These are phyloP conservation scores for Prunella vulgaris DNA, from an alignment of 257 asterid species.

Conservation along the genomic window DNA sequence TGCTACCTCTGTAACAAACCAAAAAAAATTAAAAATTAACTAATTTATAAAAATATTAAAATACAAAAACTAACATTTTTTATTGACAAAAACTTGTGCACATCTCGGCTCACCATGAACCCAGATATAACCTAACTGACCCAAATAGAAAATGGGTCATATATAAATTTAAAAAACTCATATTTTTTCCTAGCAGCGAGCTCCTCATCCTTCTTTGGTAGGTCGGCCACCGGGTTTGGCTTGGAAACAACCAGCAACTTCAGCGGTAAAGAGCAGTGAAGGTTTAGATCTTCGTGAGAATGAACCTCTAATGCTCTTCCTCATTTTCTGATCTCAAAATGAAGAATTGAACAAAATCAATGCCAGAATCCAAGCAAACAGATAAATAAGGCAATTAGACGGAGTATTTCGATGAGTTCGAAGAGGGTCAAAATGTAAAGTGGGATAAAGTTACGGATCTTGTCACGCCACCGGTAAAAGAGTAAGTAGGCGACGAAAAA, in stretches of 20 bases:
- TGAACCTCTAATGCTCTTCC: conserved; percentile 40
- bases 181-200: conserved; percentile 49
- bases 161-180: no score
- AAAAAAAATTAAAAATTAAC: no score
- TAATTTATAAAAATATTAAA: no score
- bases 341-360: conserved; percentile 80
- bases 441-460: conserved; percentile 78
- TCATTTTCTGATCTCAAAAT: conserved; percentile 52
- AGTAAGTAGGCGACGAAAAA: conserved; percentile 80
- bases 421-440: conserved; percentile 78
- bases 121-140: no score
- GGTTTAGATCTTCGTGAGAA: conserved; percentile 41
- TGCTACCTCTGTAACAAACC: no score
- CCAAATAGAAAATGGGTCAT: no score
- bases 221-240: conserved; percentile 18
- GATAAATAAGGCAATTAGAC: conserved; percentile 75
- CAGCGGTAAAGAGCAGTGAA: conserved; percentile 35
- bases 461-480: conserved; percentile 86
- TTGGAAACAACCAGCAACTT: conserved; percentile 11
- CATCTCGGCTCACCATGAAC: no score
- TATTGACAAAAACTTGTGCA: no score
- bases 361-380: conserved; percentile 80
- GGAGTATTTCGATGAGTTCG: conserved; percentile 61
- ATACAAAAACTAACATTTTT: no score
- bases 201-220: conserved; percentile 54